These are phyloP conservation scores for Colletotrichum sp. DNA, from an alignment of 2,329 filamentous ascomycete genomes.

Conservation along the genomic window DNA sequence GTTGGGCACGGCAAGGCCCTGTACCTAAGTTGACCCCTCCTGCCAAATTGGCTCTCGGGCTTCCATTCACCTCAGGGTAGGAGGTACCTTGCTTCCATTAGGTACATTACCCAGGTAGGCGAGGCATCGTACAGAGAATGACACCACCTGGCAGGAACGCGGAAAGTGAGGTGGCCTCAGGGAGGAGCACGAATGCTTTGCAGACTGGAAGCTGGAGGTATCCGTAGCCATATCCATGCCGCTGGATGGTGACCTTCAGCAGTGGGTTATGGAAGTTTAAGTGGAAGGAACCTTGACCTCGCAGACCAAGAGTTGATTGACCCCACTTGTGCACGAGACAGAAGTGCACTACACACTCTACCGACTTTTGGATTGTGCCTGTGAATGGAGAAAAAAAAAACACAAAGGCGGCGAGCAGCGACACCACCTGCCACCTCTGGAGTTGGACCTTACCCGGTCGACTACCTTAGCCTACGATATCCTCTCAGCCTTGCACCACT, in stretches of 20 bases:
- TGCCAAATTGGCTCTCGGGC: not conserved
- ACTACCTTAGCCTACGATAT: not conserved
- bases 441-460: not conserved
- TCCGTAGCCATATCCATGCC: not conserved
- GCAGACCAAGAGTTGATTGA: conserved; percentile 1
- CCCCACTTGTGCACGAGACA: conserved; percentile 44
- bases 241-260: not conserved
- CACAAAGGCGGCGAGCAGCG: conserved; percentile 8
- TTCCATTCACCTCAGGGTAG: not conserved
- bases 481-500: conserved; percentile 22
- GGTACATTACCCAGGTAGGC: not conserved
- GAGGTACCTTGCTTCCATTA: not conserved
- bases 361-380: conserved; percentile 40
- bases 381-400: not conserved
- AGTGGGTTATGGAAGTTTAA: not conserved
- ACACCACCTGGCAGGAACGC: not conserved
- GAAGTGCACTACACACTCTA: conserved; percentile 27
- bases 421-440: conserved; percentile 39
- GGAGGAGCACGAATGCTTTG: not conserved
- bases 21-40: not conserved
- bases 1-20: not conserved
- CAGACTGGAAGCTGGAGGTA: not conserved
- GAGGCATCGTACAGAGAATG: not conserved
- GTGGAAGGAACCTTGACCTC: not conserved
- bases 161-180: not conserved